Base-by-base conservation (phyloP, 805 yeast genomes). In the Kazachstania viticola region DNA sequence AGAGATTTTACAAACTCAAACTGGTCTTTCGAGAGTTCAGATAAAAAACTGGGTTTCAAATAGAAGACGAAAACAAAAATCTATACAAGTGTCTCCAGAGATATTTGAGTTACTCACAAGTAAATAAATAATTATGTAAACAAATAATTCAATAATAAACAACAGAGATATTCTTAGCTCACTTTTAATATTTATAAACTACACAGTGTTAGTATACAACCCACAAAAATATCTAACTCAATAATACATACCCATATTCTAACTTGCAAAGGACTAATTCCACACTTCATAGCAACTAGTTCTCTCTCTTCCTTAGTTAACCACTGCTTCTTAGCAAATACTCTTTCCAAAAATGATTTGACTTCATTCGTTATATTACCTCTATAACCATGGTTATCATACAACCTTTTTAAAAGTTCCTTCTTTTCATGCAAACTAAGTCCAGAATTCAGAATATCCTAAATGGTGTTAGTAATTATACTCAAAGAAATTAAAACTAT, bases 1-100 rank as follows among this genome's bases (percentile, higher is more conserved):
- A 11, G 30, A 24, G 22, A 12, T 8, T 9, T 28, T 47, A 9
- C 31, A 30, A 24, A 21, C 15, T 8, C 32, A 30, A 13, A 48
- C 54, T 14, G 25, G 30, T 6, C 32, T 48, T 11, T 40, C 50
- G 6, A 35, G 33, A 17, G 32, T 35, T 12, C 54, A 49, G 31
- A 39, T 49, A n/a, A 41, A 45, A 32, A 47, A 49, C 25, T 49
- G 54, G 54, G 35, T 47, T 11, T 42, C 52, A 7, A 49, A 49
- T 29, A 40, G 50, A 35, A 39, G 54, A 25, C 38, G 54, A 30
- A 47, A 45, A 36, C 40, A 41, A 25, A 46, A 37, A 28, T 23
- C 32, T 15, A 23, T 31, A 14, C 33, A 39, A 22, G 37, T 40
- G 18, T 33, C 44, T 13, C 36, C 41, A 26, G 41, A 30, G 12